Evolutionary conservation across 495 filamentous ascomycete genomes (phyloP).

Genomic region (Hypoxylon fuscum): DNA sequence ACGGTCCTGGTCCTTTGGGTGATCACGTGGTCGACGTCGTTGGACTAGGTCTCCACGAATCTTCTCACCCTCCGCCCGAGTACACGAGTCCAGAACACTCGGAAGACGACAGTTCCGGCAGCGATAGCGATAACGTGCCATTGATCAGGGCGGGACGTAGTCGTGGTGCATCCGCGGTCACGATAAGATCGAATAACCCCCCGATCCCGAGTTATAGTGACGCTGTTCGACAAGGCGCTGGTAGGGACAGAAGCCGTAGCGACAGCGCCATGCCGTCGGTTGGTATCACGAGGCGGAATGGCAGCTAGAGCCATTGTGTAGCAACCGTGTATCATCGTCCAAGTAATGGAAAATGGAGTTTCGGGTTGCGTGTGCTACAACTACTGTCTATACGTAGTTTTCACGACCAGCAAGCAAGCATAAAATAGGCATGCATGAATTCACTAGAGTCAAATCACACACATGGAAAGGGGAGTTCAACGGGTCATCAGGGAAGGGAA

Average conservation of each 20-base stretch:
- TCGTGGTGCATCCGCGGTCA: slow-evolving; percentile 54
- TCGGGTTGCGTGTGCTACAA: slow-evolving; percentile 17
- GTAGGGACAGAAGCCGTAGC: slow-evolving; percentile 55
- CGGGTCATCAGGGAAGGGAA: neutral
- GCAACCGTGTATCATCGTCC: neutral
- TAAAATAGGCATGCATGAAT: too few species aligned
- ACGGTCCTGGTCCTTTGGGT: slow-evolving; percentile 43
- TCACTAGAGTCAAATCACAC: slow-evolving; percentile 15
- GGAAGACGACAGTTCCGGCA: slow-evolving; percentile 59
- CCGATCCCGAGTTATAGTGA: slow-evolving; percentile 75
- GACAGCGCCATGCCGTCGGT: slow-evolving; percentile 44
- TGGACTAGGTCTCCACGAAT: slow-evolving; percentile 49
- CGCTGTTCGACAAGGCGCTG: slow-evolving; percentile 62
- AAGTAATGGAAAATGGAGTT: neutral
- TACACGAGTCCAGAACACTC: slow-evolving; percentile 75
- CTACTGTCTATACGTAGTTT: slow-evolving; percentile 28
- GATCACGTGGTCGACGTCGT: slow-evolving; percentile 49
- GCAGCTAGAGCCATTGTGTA: slow-evolving; percentile 9
- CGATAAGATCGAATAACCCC: slow-evolving; percentile 54
- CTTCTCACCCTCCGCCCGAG: slow-evolving; percentile 68
- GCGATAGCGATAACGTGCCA: slow-evolving; percentile 53
- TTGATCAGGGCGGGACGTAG: slow-evolving; percentile 49
- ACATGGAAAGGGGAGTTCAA: slow-evolving; percentile 38
- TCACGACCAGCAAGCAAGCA: slow-evolving; percentile 13
- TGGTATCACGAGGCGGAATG: slow-evolving; percentile 17